These are phyloP conservation scores for Aspergillus costaricaensis DNA, from an alignment of 2,329 filamentous ascomycete species.

Conservation along the genomic window DNA sequence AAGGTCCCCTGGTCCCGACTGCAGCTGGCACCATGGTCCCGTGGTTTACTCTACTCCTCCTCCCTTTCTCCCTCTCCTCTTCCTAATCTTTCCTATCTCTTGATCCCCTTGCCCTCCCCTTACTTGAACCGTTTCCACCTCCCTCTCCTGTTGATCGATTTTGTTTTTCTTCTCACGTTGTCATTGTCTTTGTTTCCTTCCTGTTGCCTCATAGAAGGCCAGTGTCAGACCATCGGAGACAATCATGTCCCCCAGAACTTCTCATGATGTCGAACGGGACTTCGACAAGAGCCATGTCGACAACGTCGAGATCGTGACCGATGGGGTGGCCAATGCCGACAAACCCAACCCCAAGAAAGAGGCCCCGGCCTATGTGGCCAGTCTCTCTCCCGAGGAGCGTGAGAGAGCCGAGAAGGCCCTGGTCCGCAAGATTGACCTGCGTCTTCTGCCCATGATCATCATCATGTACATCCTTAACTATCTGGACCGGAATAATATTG, in stretches of 20 bases:
- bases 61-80: background rate
- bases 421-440: slow-evolving; percentile 69
- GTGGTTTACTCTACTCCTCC: background rate
- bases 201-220: background rate
- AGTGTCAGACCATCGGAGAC: background rate
- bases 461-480: slow-evolving; percentile 79
- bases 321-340: slow-evolving; percentile 25
- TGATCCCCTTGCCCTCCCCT: background rate
- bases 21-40: background rate
- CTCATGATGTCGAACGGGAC: slow-evolving; percentile 22
- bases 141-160: background rate
- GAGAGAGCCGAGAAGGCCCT: slow-evolving; percentile 58
- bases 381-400: slow-evolving; percentile 56
- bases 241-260: slow-evolving; percentile 23
- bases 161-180: background rate
- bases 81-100: background rate
- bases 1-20: slow-evolving; percentile 9
- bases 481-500: slow-evolving; percentile 63
- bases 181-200: background rate
- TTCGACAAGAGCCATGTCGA: slow-evolving; percentile 26
- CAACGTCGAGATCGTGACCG: slow-evolving; percentile 26
- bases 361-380: slow-evolving; percentile 37
- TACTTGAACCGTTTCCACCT: background rate
- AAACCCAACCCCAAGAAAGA: slow-evolving; percentile 30
- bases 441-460: slow-evolving; percentile 69